These are phyloP conservation scores for Cyphellophora europaea DNA, from an alignment of 2,329 filamentous ascomycete genomes.

Conservation along the genomic window DNA sequence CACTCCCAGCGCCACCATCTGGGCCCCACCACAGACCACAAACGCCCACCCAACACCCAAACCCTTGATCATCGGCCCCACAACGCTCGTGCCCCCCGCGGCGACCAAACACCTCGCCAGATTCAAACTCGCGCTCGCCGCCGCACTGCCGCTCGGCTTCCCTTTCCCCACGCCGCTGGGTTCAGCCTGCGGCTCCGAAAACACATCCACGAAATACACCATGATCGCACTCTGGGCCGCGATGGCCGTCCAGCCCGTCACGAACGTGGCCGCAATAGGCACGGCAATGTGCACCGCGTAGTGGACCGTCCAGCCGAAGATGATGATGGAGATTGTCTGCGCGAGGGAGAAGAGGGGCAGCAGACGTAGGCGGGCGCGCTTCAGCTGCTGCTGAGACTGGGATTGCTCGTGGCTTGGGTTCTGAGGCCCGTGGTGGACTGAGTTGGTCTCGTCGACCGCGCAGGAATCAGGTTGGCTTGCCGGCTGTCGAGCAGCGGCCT, in stretches of 20 bases:
- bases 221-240: constrained; percentile 25
- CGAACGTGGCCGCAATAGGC: constrained; percentile 42
- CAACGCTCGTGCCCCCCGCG: constrained; percentile 20
- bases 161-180: too few relatives aligned
- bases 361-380: constrained; percentile 42
- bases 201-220: not conserved
- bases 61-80: constrained; percentile 13
- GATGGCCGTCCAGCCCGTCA: constrained; percentile 43
- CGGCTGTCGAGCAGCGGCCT: not conserved
- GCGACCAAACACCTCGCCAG: constrained; percentile 25
- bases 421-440: not conserved
- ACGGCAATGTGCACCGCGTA: constrained; percentile 39
- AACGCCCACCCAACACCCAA: constrained; percentile 11
- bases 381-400: too few relatives aligned
- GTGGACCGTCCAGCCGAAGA: constrained; percentile 46
- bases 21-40: not conserved
- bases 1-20: too few relatives aligned
- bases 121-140: constrained; percentile 22
- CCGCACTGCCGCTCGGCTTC: not conserved
- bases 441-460: not conserved
- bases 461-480: too few relatives aligned
- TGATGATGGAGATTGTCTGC: constrained; percentile 37
- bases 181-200: not conserved
- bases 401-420: too few relatives aligned
- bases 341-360: constrained; percentile 36